Base-by-base conservation (phyloP, 495 filamentous ascomycete species). In the Recurvomyces mirabilis region DNA sequence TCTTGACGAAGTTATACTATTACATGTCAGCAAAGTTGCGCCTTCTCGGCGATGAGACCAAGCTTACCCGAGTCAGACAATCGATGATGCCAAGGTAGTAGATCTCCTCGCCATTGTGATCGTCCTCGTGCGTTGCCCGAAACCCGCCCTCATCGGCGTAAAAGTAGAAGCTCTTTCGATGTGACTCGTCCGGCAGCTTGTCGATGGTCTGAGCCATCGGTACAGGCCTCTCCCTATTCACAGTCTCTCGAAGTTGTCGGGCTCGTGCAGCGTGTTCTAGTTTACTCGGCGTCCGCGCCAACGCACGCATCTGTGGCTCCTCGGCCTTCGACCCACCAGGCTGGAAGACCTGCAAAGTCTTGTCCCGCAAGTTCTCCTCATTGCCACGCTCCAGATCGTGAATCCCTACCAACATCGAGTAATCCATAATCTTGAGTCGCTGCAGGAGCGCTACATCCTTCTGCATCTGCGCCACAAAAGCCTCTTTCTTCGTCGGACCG, bases 81-180 rank as follows among this genome's bases (percentile, higher is more conserved):
- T 96, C 93, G 58, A 96, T 96, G 49, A 99, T 91, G 10, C 91
- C 91, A 5, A 99, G 73, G 59, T 96, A 99, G 56, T 96, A 99
- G 24, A 99, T 87, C 64, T 93, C 86, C 43, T 94, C 87, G 1
- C 79, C 88, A 6, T 82, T 76, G 20, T 69, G 63, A 49, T 91
- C 80, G 64, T 91, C 80, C 61, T 95, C 87, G 57, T 93, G 88
- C 6, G 91, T 96, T 5, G 91, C 93, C 50, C 79, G 72, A 61
- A 94, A 87, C 2, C 91, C 91, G 41, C 91, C 91, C 61, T 96
- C 89, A 55, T 95, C 88, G 41, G 78, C 75, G 61, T 94, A 95
- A 61, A 95, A 96, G 52, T 84, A 72, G 37, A 74, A 73, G 35
- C 72, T 71, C 49, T 77, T 80, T 45, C 75, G 62, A 4, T 74